Evolutionary conservation across 192 early-diverging fungal genomes (phyloP), one percentile per base, ranked within the genome.

Genomic region (Helicostylum pulchrum): DNA sequence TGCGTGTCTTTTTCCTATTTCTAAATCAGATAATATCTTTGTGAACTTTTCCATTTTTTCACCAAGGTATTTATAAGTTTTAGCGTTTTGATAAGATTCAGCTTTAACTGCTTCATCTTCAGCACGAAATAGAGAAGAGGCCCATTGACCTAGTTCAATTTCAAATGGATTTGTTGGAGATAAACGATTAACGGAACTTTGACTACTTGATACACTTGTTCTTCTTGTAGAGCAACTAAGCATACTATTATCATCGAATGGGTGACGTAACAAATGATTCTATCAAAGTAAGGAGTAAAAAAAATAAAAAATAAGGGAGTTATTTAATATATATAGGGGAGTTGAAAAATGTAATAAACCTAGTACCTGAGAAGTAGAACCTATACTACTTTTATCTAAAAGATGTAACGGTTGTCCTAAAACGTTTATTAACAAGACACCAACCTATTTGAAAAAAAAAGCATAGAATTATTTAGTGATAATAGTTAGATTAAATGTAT

Each of bases 51-150:
- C 39, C 19, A 70, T 49, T 46, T 64, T 70, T 17, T 70, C 68
- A 64, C 61, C 53, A 43, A 70, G 52, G 17, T 31, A 51, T 67
- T 91, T 90, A 48, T 85, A 78, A 2, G 67, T 63, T 53, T 87
- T 88, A n/a, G 91, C 91, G 7, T 75, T 69, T 9, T 72, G 62
- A 48, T 80, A 90, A 32, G 86, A 76, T 66, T 90, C 89, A 14
- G 81, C 77, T 77, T 76, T 57, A 0, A 88, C 85, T 23, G 85
- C 84, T 1, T 62, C 39, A n/a, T 88, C 71, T 72, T 88, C 86
- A 12, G 80, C 75, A 59, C 70, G 66, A 6, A 60, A 17, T 39
- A 85, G 66, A n/a, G 77, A 71, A 14, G 74, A 66, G 10, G 82
- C 21, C 64, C 72, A 74, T 51, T 62, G 70, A 26, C 60, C 44